A percentile compares a stretch with the other conserved stretches of the same genome.
Evolutionary conservation across 108 stramenopile genomes (phyloP).

Genomic region (Nitzschia inconspicua): DNA sequence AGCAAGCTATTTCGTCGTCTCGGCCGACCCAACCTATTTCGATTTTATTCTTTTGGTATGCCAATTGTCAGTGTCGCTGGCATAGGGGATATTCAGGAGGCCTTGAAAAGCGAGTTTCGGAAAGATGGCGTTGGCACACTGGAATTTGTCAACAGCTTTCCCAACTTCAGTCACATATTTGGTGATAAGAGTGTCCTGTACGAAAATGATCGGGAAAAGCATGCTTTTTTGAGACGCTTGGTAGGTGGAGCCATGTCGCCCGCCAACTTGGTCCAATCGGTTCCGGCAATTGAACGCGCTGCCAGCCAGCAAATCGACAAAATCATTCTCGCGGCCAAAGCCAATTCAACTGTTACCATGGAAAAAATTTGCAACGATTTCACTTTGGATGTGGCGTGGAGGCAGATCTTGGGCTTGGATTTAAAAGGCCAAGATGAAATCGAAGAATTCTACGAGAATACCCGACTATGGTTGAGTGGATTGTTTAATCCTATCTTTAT

Average conservation of each 20-base stretch:
- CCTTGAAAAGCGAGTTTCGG: neutral
- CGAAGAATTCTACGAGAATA: neutral
- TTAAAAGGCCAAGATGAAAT: neutral
- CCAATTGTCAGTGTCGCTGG: neutral
- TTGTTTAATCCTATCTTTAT: neutral
- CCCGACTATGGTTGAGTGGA: neutral
- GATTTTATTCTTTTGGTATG: neutral
- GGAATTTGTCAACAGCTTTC: neutral
- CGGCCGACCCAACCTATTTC: neutral
- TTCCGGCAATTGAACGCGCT: neutral
- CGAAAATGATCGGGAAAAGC: neutral
- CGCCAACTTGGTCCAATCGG: neutral
- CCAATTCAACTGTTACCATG: neutral
- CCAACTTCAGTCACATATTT: neutral
- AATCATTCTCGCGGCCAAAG: too few relatives aligned
- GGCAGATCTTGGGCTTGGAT: constrained; percentile 5
- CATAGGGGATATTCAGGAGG: neutral
- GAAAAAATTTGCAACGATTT: constrained; percentile 6
- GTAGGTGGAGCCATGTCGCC: neutral
- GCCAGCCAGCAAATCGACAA: constrained; percentile 1
- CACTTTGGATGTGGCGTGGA: constrained; percentile 9
- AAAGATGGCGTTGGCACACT: too few relatives aligned
- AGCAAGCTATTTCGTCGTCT: neutral
- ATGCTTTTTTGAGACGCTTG: neutral
- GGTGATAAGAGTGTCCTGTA: neutral